Evolutionary conservation across 768 basidiomycete genomes (phyloP), one percentile per base, ranked within the genome.

Genomic region (Mycena amicta): DNA sequence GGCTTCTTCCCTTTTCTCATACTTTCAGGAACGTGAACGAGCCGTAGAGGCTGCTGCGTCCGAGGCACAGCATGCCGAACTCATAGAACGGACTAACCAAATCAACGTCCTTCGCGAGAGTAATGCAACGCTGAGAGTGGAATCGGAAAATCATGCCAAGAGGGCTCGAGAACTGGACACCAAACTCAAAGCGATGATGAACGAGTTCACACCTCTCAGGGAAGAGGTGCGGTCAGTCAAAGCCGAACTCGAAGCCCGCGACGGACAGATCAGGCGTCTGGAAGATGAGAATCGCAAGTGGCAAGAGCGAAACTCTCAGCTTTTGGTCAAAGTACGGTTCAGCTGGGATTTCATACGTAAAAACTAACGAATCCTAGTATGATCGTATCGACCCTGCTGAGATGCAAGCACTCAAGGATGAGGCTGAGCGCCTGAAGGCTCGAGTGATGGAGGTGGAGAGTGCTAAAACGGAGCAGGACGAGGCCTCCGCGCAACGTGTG

Each of bases 381-480:
- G 92, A 95, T 65, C 90, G 93, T 45, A 88, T 92, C 63, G 93
- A 94, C 69, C 92, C 93, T 18, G 85, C 88, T 2, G 93, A 95
- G 66, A 77, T 94, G 33, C 90, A 93, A 66, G 79, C 82, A 5
- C 78, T 95, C 53, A 90, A 87, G 71, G 88, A 89, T 23, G 87
- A 93, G 67, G 81, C 90, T 8, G 81, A 83, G 53, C 70, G 63
- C 16, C 61, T 89, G 53, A 84, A 84, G 63, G 55, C 72, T 27
- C 54, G 61, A 27, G 31, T 55, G 15, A 31, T 50, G 20, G 56
- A 41, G n/a, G 51, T 37, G 27, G 58, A 58, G 53, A 59, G 50
- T 2, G 43, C 27, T 33, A 59, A 71, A 53, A 64, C 55, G 12
- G 71, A 71, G 45, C 47, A 62, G 18, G 61, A 66, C 15, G 71